These are phyloP conservation scores for Cyberlindnera samutprakarnensis DNA, from an alignment of 805 yeast genomes.

Conservation along the genomic window DNA sequence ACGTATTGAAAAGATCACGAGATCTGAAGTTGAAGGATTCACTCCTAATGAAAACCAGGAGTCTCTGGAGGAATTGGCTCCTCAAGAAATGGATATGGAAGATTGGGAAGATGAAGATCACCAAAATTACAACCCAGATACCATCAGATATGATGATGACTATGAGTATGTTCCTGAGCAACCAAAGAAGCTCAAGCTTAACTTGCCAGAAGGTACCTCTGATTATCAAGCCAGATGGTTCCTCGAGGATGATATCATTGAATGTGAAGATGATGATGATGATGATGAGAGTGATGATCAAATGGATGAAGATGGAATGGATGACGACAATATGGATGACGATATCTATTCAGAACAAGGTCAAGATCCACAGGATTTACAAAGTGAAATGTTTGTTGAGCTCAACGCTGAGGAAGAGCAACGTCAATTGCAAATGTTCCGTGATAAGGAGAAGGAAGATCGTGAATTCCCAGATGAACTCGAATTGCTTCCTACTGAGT, in stretches of 20 bases:
- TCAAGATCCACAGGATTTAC: conserved; percentile 24
- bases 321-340: conserved; percentile 20
- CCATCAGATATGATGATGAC: conserved; percentile 31
- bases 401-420: conserved; percentile 77
- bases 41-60: conserved; percentile 41
- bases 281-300: conserved; percentile 16
- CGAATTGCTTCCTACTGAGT: conserved; percentile 69
- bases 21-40: conserved; percentile 23
- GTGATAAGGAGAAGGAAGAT: conserved; percentile 71
- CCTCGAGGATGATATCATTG: conserved; percentile 42
- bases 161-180: conserved; percentile 31
- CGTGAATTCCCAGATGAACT: conserved; percentile 93
- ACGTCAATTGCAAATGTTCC: conserved; percentile 61
- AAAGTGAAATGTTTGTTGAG: conserved; percentile 60
- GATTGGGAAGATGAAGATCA: conserved; percentile 30
- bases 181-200: conserved; percentile 33
- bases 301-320: conserved; percentile 19
- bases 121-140: conserved; percentile 20
- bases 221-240: conserved; percentile 79
- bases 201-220: conserved; percentile 68
- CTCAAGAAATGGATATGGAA: conserved; percentile 44
- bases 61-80: conserved; percentile 50
- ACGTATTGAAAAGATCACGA: conserved; percentile 46
- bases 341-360: conserved; percentile 26
- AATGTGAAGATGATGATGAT: conserved; percentile 19